Conservation (phyloP, 371 early-diverging fungal species). For the Mortierella sp. region DNA sequence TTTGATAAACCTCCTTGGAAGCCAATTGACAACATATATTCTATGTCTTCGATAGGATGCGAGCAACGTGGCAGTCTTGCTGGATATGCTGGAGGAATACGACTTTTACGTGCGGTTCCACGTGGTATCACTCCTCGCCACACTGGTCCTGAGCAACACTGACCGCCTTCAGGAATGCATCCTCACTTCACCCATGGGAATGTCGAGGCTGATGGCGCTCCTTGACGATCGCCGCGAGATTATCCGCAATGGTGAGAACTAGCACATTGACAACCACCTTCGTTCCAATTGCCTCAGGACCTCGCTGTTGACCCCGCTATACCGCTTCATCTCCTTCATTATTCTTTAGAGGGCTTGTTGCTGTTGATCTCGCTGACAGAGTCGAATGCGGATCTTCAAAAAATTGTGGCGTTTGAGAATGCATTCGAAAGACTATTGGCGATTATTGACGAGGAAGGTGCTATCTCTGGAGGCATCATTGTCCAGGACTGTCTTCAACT, state of each 20-base stretch:
- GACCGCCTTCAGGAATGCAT: slow-evolving; percentile 87
- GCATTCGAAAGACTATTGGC: slow-evolving; percentile 93
- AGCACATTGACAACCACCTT: background rate
- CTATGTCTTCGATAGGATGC: slow-evolving; percentile 67
- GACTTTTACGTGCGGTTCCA: slow-evolving; percentile 96
- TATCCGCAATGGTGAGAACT: slow-evolving; percentile 88
- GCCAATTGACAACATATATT: background rate
- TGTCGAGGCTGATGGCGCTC: slow-evolving; percentile 93
- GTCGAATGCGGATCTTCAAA: slow-evolving; percentile 95
- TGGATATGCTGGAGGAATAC: slow-evolving; percentile 89
- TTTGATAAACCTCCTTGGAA: background rate
- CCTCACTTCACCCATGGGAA: slow-evolving; percentile 90
- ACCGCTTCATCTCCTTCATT: too few species aligned
- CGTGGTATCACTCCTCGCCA: slow-evolving; percentile 86
- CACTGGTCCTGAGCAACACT: slow-evolving; percentile 75
- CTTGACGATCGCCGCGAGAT: slow-evolving; percentile 94
- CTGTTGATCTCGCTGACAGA: slow-evolving; percentile 90
- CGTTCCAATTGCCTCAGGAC: background rate
- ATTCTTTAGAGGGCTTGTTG: slow-evolving; percentile 84
- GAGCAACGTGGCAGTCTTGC: slow-evolving; percentile 79
- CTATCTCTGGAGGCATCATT: slow-evolving; percentile 93
- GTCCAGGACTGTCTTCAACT: slow-evolving; percentile 96
- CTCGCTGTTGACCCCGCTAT: background rate
- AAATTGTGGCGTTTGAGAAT: slow-evolving; percentile 97
- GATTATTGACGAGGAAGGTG: slow-evolving; percentile 93